These are phyloP conservation scores for Biscogniauxia mediterranea DNA, from an alignment of 2,329 filamentous ascomycete species.

Conservation along the genomic window DNA sequence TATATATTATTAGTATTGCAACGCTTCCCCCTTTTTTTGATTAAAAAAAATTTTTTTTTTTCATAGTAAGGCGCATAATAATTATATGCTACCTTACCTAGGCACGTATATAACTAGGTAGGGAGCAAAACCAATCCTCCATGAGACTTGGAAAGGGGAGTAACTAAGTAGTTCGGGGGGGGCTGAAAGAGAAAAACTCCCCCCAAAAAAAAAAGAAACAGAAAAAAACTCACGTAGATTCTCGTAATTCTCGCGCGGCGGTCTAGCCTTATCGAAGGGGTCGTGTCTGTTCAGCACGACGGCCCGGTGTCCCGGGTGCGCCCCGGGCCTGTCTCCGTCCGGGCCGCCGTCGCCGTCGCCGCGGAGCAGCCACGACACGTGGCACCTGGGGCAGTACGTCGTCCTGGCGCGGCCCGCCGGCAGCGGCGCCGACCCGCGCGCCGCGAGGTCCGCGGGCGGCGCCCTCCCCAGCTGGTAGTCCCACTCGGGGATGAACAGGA, in stretches of 20 bases:
- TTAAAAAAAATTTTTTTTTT: neutral
- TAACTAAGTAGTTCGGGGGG: too few species aligned
- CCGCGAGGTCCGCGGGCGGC: neutral
- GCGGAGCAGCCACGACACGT: neutral
- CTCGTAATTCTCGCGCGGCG: neutral
- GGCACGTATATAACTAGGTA: too few species aligned
- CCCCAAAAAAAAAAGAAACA: too few species aligned
- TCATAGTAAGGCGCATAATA: too few species aligned
- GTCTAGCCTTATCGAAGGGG: neutral
- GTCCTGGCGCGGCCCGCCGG: too few species aligned
- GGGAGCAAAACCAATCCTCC: too few species aligned
- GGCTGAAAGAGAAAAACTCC: too few species aligned
- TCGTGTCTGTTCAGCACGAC: neutral
- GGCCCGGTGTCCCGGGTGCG: neutral
- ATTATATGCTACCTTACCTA: too few species aligned
- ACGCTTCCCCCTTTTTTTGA: too few species aligned
- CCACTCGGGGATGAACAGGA: neutral
- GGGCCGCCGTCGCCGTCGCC: too few species aligned
- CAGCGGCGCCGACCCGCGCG: neutral
- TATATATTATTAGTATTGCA: neutral
- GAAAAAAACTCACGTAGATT: neutral
- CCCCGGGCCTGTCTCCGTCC: neutral
- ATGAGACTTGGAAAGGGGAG: too few species aligned
- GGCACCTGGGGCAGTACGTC: neutral
- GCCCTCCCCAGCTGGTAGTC: neutral